Evolutionary conservation across 2,329 filamentous ascomycete genomes (phyloP).

Genomic region (Trichoderma sp.): DNA sequence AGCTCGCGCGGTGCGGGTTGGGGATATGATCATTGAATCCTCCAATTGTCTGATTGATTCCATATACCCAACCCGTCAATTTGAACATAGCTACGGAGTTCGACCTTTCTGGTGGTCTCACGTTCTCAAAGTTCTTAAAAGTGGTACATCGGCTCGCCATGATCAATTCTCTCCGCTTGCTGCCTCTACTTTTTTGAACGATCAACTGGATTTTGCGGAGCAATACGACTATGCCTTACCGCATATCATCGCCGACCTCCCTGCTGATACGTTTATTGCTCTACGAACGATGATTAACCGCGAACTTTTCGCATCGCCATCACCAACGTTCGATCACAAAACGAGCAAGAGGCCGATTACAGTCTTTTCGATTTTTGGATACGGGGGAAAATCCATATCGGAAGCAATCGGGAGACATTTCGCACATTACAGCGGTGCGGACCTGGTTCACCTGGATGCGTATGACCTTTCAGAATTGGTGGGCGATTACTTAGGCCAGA

Average conservation of each 20-base stretch:
- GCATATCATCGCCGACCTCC: conserved; percentile 44
- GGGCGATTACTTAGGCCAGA: conserved; percentile 70
- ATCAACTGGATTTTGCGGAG: conserved; percentile 39
- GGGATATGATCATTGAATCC: conserved; percentile 45
- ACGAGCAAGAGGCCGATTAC: conserved; percentile 45
- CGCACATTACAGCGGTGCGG: conserved; percentile 64
- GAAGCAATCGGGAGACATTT: conserved; percentile 62
- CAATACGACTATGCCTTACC: conserved; percentile 41
- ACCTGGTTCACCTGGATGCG: conserved; percentile 70
- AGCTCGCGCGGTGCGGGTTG: conserved; percentile 34
- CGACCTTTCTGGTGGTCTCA: conserved; percentile 50
- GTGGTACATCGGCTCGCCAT: conserved; percentile 37
- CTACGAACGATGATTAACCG: conserved; percentile 38
- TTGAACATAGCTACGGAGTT: conserved; percentile 42
- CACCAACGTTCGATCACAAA: conserved; percentile 40
- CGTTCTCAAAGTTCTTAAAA: conserved; percentile 43
- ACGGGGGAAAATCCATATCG: conserved; percentile 45
- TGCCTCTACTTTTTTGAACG: conserved; percentile 35
- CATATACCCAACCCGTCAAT: conserved; percentile 41
- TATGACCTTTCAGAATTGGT: conserved; percentile 71
- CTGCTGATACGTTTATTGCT: conserved; percentile 40
- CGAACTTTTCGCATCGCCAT: conserved; percentile 38
- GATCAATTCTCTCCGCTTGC: conserved; percentile 39
- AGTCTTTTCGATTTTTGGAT: conserved; percentile 45
- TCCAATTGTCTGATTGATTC: conserved; percentile 44